Conservation (phyloP, 257 asterid species). For the Solanum tacnaense region DNA sequence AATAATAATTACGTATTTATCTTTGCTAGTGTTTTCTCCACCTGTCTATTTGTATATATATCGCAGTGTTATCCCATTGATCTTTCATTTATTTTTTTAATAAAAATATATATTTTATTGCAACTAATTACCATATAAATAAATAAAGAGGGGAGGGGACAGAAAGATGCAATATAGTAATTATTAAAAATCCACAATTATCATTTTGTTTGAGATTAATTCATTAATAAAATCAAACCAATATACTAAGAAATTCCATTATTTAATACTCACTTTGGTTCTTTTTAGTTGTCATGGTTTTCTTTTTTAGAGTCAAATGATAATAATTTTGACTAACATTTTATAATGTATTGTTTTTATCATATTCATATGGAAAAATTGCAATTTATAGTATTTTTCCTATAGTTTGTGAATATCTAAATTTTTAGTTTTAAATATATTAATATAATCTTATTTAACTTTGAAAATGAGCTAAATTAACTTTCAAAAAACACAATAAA, state of each 20-base stretch:
- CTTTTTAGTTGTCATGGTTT: no score
- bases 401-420: no score
- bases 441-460: no score
- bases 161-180: neutral
- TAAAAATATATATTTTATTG: neutral
- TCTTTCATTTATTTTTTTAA: neutral
- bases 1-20: neutral
- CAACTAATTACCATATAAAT: neutral
- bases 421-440: no score
- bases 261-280: neutral
- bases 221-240: neutral
- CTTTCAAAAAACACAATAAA: no score
- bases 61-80: neutral
- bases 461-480: no score
- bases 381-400: fast-evolving
- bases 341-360: no score
- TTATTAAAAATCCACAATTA: neutral
- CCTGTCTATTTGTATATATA: neutral
- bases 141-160: neutral
- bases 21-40: neutral
- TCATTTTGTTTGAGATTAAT: neutral
- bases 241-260: neutral
- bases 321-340: no score
- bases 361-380: no score
- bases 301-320: no score